These are phyloP conservation scores for Teratosphaeria pseudoeucalypti DNA, from an alignment of 2,329 filamentous ascomycete species.

Conservation along the genomic window DNA sequence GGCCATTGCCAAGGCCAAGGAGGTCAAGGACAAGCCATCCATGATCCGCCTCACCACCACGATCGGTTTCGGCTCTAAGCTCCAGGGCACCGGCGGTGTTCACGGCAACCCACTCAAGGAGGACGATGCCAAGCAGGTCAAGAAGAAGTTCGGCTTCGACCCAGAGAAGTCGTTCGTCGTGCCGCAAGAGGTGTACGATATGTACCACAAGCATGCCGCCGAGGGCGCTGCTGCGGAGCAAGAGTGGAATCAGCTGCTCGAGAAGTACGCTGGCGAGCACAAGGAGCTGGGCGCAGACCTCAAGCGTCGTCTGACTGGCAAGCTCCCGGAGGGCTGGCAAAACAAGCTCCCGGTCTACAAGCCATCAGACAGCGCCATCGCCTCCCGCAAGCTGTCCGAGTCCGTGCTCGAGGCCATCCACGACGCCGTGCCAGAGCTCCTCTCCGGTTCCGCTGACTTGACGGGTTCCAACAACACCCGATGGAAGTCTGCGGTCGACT, in stretches of 20 bases:
- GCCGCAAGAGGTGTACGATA: constrained; percentile 86
- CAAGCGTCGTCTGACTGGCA: constrained; percentile 63
- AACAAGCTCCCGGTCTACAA: constrained; percentile 87
- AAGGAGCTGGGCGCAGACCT: constrained; percentile 73
- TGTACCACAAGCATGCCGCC: constrained; percentile 73
- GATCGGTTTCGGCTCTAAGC: constrained; percentile 89
- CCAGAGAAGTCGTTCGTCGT: constrained; percentile 87
- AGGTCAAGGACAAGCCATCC: constrained; percentile 90
- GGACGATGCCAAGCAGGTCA: constrained; percentile 87
- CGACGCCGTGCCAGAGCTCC: constrained; percentile 70
- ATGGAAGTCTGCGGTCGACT: constrained; percentile 95
- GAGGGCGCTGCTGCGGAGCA: constrained; percentile 81
- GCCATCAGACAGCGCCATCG: constrained; percentile 69
- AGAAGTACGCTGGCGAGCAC: constrained; percentile 74
- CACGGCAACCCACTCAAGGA: constrained; percentile 94
- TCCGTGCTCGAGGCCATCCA: constrained; percentile 82
- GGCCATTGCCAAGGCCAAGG: constrained; percentile 74
- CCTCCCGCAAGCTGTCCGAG: constrained; percentile 94
- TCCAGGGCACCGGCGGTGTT: constrained; percentile 88
- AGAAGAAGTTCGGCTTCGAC: constrained; percentile 93
- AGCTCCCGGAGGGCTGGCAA: constrained; percentile 94
- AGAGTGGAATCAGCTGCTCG: constrained; percentile 89
- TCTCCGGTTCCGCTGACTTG: constrained; percentile 94
- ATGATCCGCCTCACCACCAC: constrained; percentile 95
- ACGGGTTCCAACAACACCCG: constrained; percentile 98